Conservation (phyloP, 352 stramenopile species). For the Halophytophthora polymorphica region DNA sequence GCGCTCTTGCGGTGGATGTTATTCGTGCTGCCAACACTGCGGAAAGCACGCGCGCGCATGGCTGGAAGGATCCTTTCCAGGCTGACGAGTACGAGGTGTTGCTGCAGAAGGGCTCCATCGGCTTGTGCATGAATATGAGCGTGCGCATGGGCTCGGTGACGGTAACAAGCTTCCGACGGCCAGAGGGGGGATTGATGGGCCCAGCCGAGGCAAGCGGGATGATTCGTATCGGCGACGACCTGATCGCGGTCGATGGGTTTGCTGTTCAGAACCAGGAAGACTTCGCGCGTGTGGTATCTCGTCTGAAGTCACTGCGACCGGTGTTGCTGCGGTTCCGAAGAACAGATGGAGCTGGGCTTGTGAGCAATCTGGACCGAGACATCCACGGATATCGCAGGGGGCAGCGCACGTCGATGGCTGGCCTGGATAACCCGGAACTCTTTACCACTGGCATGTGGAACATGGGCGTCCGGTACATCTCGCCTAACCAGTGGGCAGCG, state of each 20-base stretch:
- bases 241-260: conserved; percentile 82
- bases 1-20: conserved; percentile 67
- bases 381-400: conserved; percentile 56
- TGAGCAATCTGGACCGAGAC: conserved; percentile 34
- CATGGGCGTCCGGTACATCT: conserved; percentile 79
- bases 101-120: conserved; percentile 84
- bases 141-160: conserved; percentile 75
- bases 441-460: conserved; percentile 82
- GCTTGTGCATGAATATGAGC: conserved; percentile 90
- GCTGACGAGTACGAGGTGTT: conserved; percentile 82
- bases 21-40: conserved; percentile 45
- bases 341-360: conserved; percentile 37
- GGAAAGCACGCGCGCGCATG: conserved; percentile 45
- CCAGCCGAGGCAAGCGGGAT: conserved; percentile 79
- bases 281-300: conserved; percentile 77
- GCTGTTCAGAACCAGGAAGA: conserved; percentile 74
- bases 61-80: conserved; percentile 66
- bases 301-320: conserved; percentile 75
- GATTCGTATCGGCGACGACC: conserved; percentile 74
- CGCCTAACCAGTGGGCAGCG: conserved; percentile 70
- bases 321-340: conserved; percentile 81
- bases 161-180: conserved; percentile 80
- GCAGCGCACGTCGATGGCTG: conserved; percentile 52
- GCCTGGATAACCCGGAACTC: conserved; percentile 71
- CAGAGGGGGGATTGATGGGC: conserved; percentile 67